Conservation (phyloP, 805 yeast species). For the Wickerhamomyces kurtzmanii region DNA sequence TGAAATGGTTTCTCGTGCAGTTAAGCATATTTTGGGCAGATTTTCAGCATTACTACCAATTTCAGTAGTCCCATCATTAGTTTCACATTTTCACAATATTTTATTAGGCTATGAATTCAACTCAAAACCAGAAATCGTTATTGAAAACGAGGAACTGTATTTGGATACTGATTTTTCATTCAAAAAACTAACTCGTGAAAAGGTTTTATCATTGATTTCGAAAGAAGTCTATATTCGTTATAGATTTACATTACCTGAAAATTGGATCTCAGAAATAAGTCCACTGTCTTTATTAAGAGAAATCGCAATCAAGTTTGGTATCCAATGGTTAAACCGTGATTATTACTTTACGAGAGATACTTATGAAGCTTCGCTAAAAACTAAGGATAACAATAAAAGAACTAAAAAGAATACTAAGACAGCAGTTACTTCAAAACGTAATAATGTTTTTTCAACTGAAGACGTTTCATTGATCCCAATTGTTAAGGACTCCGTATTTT, state of each 20-base stretch:
- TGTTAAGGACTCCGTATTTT: conserved; percentile 62
- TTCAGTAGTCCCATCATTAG: conserved; percentile 44
- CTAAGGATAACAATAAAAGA: conserved; percentile 26
- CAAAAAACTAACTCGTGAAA: conserved; percentile 32
- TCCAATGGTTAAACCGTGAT: conserved; percentile 59
- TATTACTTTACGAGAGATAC: conserved; percentile 30
- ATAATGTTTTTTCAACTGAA: conserved; percentile 39
- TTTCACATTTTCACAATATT: conserved; percentile 65
- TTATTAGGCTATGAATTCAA: conserved; percentile 46
- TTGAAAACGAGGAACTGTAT: conserved; percentile 36
- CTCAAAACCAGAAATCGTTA: conserved; percentile 25
- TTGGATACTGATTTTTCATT: conserved; percentile 29
- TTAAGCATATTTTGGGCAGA: conserved; percentile 62
- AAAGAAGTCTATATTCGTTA: conserved; percentile 51
- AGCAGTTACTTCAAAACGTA: conserved; percentile 2
- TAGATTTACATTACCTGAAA: conserved; percentile 43
- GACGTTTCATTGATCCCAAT: conserved; percentile 72
- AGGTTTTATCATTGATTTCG: conserved; percentile 33
- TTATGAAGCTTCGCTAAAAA: conserved; percentile 18
- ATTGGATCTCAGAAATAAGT: conserved; percentile 33
- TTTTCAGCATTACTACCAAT: conserved; percentile 36
- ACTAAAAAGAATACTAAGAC: conserved; percentile 11
- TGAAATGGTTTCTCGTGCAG: conserved; percentile 75
- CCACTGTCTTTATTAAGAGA: conserved; percentile 49
- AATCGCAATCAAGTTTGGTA: conserved; percentile 69